These are phyloP conservation scores for Globisporangium heterothallicum DNA, from an alignment of 352 stramenopile genomes.

Conservation along the genomic window DNA sequence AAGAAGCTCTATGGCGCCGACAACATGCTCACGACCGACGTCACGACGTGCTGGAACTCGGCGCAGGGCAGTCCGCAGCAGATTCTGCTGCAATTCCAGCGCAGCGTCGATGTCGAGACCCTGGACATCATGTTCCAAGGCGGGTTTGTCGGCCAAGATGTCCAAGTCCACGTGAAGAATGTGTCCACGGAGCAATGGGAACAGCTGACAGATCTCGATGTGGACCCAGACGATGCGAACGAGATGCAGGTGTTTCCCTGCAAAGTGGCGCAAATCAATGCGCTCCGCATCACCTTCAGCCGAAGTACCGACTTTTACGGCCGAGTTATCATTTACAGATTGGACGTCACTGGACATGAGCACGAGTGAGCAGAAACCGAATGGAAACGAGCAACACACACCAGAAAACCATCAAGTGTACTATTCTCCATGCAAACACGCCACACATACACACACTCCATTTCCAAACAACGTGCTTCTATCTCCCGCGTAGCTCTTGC, in stretches of 20 bases:
- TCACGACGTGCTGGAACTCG: slow-evolving; percentile 68
- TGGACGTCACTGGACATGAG: slow-evolving; percentile 40
- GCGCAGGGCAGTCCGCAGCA: slow-evolving; percentile 60
- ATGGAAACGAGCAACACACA: not conserved
- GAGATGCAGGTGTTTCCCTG: slow-evolving; percentile 44
- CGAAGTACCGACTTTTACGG: slow-evolving; percentile 74
- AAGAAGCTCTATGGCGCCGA: slow-evolving; percentile 48
- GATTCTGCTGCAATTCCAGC: slow-evolving; percentile 57
- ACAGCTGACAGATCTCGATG: slow-evolving; percentile 13
- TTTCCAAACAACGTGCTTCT: no score
- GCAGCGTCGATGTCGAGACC: slow-evolving; percentile 27
- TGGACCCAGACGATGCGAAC: slow-evolving; percentile 49
- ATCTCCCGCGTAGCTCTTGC: no score
- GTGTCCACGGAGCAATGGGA: slow-evolving; percentile 19
- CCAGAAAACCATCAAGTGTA: no score
- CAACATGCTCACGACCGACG: slow-evolving; percentile 43
- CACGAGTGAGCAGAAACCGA: not conserved
- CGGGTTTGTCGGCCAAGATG: slow-evolving; percentile 63
- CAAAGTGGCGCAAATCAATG: slow-evolving; percentile 19
- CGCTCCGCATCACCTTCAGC: slow-evolving; percentile 44
- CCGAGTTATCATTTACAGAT: slow-evolving; percentile 57
- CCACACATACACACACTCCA: no score
- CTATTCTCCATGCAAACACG: no score
- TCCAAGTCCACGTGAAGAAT: slow-evolving; percentile 31
- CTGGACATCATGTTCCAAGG: slow-evolving; percentile 74